These are phyloP conservation scores for Krasilnikovozyma curviuscula DNA, from an alignment of 768 basidiomycete species.

Conservation along the genomic window DNA sequence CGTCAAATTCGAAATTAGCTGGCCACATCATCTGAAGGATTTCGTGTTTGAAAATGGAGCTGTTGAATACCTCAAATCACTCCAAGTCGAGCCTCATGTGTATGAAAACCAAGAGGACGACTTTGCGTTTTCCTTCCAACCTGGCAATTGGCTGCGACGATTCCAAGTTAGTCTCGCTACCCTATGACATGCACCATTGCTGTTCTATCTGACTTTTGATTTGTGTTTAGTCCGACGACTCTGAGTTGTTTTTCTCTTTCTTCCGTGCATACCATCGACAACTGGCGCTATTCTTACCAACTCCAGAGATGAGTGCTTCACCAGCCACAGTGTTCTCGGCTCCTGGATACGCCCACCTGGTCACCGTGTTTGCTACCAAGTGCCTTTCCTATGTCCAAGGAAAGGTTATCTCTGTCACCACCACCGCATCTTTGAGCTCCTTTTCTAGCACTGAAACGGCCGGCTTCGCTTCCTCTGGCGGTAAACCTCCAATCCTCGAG, in stretches of 20 bases:
- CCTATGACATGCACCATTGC: background rate
- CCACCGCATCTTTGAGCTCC: slow-evolving; percentile 20
- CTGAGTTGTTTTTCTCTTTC: slow-evolving; percentile 32
- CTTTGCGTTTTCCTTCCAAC: slow-evolving; percentile 25
- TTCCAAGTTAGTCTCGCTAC: slow-evolving; percentile 22
- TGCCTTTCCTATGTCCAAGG: slow-evolving; percentile 31
- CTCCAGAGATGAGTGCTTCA: slow-evolving; percentile 14
- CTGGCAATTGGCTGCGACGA: slow-evolving; percentile 29
- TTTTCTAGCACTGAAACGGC: slow-evolving; percentile 30
- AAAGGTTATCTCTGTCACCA: slow-evolving; percentile 31
- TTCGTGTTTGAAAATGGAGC: slow-evolving; percentile 5
- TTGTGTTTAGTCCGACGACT: slow-evolving; percentile 26
- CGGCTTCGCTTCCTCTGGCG: slow-evolving; percentile 25
- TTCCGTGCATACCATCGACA: slow-evolving; percentile 32
- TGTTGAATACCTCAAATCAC: slow-evolving; percentile 1
- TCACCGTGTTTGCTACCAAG: slow-evolving; percentile 29
- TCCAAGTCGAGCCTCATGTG: background rate
- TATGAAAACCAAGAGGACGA: slow-evolving; percentile 15
- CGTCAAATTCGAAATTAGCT: background rate
- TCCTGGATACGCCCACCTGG: slow-evolving; percentile 30
- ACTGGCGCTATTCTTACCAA: slow-evolving; percentile 24
- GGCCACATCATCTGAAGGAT: background rate
- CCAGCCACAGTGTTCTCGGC: no score
- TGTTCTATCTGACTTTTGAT: background rate
- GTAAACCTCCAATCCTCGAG: slow-evolving; percentile 31